phyloP scores from a whole-genome alignment of 2,329 filamentous ascomycete genomes.

The Claviceps maximensis region DNA sequence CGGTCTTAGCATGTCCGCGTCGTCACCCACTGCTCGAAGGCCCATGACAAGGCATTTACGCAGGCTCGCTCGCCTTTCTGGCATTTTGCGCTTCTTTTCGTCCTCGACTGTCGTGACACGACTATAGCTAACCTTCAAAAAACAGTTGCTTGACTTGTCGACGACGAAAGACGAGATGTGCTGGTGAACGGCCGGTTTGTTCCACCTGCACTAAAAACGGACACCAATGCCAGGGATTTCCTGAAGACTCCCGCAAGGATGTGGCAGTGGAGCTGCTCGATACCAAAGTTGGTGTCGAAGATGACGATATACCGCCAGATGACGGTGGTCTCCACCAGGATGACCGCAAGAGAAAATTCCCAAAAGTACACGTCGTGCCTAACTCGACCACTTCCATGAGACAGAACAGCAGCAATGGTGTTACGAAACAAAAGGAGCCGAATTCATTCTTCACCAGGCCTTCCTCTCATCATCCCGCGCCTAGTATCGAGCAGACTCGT shows the following conservation, averaged over 20 bases:
- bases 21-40: background rate
- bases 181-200: conserved; percentile 58
- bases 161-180: conserved; percentile 63
- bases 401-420: background rate
- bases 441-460: background rate
- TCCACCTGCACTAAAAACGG: conserved; percentile 61
- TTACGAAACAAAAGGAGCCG: background rate
- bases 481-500: background rate
- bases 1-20: background rate
- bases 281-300: conserved; percentile 9
- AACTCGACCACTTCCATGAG: background rate
- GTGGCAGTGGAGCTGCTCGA: conserved; percentile 11
- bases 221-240: conserved; percentile 56
- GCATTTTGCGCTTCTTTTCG: background rate
- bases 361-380: background rate
- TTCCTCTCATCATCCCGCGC: background rate
- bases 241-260: conserved; percentile 37
- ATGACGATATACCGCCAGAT: conserved; percentile 6
- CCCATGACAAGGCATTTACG: background rate
- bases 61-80: background rate
- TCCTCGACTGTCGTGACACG: background rate
- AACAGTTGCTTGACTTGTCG: conserved; percentile 57
- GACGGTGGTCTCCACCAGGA: conserved; percentile 5
- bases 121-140: background rate
- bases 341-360: background rate